These are phyloP conservation scores for Botryosphaeria dothidea DNA, from an alignment of 2,329 filamentous ascomycete genomes.

Conservation along the genomic window DNA sequence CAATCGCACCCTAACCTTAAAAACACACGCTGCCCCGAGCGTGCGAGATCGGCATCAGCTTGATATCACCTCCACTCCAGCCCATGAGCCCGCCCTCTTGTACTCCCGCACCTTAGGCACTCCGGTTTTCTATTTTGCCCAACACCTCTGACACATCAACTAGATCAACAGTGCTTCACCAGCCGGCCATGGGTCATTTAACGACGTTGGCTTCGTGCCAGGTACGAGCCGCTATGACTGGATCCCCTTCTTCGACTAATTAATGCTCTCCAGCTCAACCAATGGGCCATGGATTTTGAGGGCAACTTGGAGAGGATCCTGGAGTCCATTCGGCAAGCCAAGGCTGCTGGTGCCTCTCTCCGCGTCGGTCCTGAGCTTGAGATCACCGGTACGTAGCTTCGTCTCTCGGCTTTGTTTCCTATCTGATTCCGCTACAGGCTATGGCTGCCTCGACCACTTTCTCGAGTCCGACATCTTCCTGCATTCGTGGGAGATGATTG, in stretches of 20 bases:
- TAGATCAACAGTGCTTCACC: background rate
- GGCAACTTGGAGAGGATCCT: constrained; percentile 66
- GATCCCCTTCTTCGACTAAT: background rate
- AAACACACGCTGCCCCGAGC: background rate
- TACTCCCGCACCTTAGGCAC: background rate
- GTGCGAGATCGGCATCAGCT: constrained; percentile 4
- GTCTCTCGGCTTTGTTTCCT: background rate
- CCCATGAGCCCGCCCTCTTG: background rate
- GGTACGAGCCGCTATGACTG: background rate
- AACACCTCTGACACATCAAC: background rate
- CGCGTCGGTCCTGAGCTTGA: constrained; percentile 57
- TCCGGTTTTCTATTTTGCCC: background rate
- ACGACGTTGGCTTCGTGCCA: constrained; percentile 21
- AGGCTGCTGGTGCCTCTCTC: constrained; percentile 62
- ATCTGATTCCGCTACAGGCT: constrained; percentile 44
- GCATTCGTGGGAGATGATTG: constrained; percentile 58
- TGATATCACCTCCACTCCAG: background rate
- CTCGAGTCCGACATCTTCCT: constrained; percentile 43
- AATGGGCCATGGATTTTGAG: constrained; percentile 60
- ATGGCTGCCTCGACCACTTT: constrained; percentile 68
- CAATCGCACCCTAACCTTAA: background rate
- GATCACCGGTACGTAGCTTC: constrained; percentile 37
- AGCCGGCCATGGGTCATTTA: constrained; percentile 19
- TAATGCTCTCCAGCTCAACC: constrained; percentile 36
- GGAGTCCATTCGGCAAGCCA: constrained; percentile 62